A percentile compares a stretch with the other conserved stretches of the same genome.
phyloP scores from a whole-genome alignment of 768 basidiomycete genomes.

The Favolaschia claudopus region DNA sequence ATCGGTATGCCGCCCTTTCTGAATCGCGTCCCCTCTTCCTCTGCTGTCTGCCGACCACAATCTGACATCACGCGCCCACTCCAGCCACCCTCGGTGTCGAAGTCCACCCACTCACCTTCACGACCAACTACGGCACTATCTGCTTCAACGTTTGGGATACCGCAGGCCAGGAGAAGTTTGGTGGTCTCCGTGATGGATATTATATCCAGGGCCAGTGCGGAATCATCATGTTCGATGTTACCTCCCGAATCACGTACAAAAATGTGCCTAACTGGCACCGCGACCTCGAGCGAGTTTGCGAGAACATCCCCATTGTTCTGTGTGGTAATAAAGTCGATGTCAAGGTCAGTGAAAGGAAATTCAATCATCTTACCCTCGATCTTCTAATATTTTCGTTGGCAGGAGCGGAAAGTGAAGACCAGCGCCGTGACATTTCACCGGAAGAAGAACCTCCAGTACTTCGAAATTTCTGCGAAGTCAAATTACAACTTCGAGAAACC shows the following conservation, averaged over 20 bases:
- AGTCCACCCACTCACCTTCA: slow-evolving; percentile 94
- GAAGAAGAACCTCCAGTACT: slow-evolving; percentile 99
- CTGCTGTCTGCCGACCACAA: slow-evolving; percentile 24
- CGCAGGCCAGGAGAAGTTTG: slow-evolving; percentile 99
- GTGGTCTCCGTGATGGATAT: slow-evolving; percentile 96
- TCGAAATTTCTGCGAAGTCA: slow-evolving; percentile 99
- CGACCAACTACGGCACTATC: slow-evolving; percentile 98
- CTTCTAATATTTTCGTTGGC: slow-evolving; percentile 23
- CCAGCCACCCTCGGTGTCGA: slow-evolving; percentile 99
- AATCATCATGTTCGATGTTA: slow-evolving; percentile 99
- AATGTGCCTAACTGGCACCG: slow-evolving; percentile 99
- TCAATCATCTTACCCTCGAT: background rate
- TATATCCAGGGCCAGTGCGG: slow-evolving; percentile 99
- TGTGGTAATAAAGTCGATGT: slow-evolving; percentile 99
- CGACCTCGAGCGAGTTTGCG: slow-evolving; percentile 99
- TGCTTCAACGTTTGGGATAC: slow-evolving; percentile 99
- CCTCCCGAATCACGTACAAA: slow-evolving; percentile 99
- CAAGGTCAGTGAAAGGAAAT: slow-evolving; percentile 80
- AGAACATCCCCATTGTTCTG: slow-evolving; percentile 99
- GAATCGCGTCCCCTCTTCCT: slow-evolving; percentile 19
- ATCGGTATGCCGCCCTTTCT: slow-evolving; percentile 70
- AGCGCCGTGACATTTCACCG: slow-evolving; percentile 99
- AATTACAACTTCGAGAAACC: slow-evolving; percentile 99
- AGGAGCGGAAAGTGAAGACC: slow-evolving; percentile 99
- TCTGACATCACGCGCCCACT: slow-evolving; percentile 26